A percentile compares a stretch with the other conserved stretches of the same genome.
Evolutionary conservation across 2,329 filamentous ascomycete species (phyloP).

Genomic region (Biscogniauxia mediterranea): DNA sequence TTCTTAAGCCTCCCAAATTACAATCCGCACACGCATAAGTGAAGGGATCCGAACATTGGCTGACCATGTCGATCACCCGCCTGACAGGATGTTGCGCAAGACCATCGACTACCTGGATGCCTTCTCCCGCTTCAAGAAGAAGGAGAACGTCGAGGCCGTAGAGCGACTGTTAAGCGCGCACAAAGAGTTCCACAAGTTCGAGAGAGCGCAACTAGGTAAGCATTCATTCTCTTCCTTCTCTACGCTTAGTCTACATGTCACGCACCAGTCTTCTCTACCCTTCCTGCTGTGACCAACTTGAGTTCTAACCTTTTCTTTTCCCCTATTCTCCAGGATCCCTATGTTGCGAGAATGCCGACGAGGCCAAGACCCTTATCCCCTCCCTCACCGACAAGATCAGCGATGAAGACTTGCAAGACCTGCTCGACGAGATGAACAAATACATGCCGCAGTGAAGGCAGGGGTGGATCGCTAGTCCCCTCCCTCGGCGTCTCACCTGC

Average conservation of each 20-base stretch:
- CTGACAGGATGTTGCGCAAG: constrained; percentile 70
- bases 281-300: neutral
- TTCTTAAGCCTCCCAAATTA: neutral
- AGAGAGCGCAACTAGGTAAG: constrained; percentile 86
- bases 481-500: no score
- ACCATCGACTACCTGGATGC: constrained; percentile 91
- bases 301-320: neutral
- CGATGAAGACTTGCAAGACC: constrained; percentile 82
- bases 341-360: constrained; percentile 88
- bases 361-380: constrained; percentile 94
- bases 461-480: neutral
- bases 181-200: constrained; percentile 82
- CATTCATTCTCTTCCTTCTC: constrained; percentile 13
- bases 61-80: neutral
- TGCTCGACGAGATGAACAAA: constrained; percentile 89
- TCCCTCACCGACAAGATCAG: constrained; percentile 85
- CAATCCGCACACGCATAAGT: neutral
- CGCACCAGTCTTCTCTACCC: neutral
- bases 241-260: neutral
- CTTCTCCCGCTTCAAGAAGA: constrained; percentile 93
- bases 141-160: constrained; percentile 92
- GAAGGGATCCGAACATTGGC: constrained; percentile 1
- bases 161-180: constrained; percentile 80
- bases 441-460: constrained; percentile 41
- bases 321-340: constrained; percentile 67